Base-by-base conservation (phyloP, 257 asterid species). In the Haberlea rhodopensis region DNA sequence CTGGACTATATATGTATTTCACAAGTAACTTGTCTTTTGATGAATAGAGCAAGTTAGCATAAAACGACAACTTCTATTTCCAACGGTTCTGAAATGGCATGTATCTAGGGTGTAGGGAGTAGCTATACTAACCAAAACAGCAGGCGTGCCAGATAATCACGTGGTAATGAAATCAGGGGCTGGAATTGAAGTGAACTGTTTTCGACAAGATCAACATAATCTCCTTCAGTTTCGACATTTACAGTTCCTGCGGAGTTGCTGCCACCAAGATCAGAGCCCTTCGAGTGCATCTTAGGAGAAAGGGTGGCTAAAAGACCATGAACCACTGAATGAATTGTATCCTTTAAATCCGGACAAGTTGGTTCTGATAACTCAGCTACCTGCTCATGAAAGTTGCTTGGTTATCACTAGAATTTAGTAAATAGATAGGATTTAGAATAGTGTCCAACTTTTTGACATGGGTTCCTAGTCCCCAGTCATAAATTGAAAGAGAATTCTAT, bases 301-400 rank as follows among this genome's bases (percentile, higher is more conserved):
- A 92, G 95, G 46, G 98, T 89, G 23, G 98, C 98, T 79, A 92
- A 85, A 54, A 92, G 89, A 76, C 98, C 98, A 65, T 92, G 95
- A 25, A 87, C 95, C 20, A 92, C 94, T 13, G 96, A 92, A 72
- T 80, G 88, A 74, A 92, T 81, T 25, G 91, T 79, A 18, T 84
- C 91, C 72, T 84, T 89, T 70, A 87, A 60, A 66, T 87, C 96
- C 1, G 88, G 72, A 15, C 85, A 85, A 46, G 96, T 80, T 58
- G 97, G 94, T 73, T 92, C 99, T 40, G 99, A 92, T 5, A 92
- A 86, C 85, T 92, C 99, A 0, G 83, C 95, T 48, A 92, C 96
- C 99, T 92, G 84, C 66, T 73, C 53, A 53, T 18, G 65, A 45
- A 60, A 69, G 32, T 53, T 53, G 59, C 43, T 53, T 48, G 34